These are phyloP conservation scores for Circinella minor DNA, from an alignment of 371 early-diverging fungal genomes.

Conservation along the genomic window DNA sequence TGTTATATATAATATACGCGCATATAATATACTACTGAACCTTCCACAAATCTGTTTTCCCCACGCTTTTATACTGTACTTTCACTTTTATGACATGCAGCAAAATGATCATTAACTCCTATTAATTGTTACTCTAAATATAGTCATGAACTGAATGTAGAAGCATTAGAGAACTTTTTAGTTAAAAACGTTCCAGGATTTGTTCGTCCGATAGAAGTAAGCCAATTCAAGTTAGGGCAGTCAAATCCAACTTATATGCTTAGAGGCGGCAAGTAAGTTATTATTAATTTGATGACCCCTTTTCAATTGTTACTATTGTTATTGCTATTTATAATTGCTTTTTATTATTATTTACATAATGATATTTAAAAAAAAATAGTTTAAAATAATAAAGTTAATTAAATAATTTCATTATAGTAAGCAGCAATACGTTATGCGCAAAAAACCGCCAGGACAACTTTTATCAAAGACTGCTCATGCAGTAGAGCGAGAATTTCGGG, in stretches of 20 bases:
- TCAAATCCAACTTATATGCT: slow-evolving; percentile 91
- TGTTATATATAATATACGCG: too few species aligned
- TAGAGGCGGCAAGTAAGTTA: slow-evolving; percentile 66
- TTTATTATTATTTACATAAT: neutral
- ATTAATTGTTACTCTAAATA: neutral
- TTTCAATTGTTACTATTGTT: too few species aligned
- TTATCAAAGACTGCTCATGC: slow-evolving; percentile 87
- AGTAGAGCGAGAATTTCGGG: slow-evolving; percentile 87
- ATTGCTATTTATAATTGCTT: too few species aligned
- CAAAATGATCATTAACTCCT: neutral
- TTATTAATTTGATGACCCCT: too few species aligned
- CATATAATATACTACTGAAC: too few species aligned
- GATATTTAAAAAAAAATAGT: neutral
- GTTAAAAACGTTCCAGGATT: slow-evolving; percentile 55
- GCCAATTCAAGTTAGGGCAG: slow-evolving; percentile 89
- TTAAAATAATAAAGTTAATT: neutral
- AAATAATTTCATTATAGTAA: slow-evolving; percentile 29
- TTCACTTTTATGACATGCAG: neutral
- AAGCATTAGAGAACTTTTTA: slow-evolving; percentile 63
- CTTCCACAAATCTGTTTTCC: neutral
- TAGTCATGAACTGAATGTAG: slow-evolving; percentile 71
- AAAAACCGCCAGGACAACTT: slow-evolving; percentile 89
- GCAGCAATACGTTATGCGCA: slow-evolving; percentile 80
- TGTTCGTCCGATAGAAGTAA: slow-evolving; percentile 65
- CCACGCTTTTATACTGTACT: neutral